Evolutionary conservation across 75 land plant species (phyloP), one percentile per base, ranked within the genome.

Genomic region (Cryptomeria japonica): DNA sequence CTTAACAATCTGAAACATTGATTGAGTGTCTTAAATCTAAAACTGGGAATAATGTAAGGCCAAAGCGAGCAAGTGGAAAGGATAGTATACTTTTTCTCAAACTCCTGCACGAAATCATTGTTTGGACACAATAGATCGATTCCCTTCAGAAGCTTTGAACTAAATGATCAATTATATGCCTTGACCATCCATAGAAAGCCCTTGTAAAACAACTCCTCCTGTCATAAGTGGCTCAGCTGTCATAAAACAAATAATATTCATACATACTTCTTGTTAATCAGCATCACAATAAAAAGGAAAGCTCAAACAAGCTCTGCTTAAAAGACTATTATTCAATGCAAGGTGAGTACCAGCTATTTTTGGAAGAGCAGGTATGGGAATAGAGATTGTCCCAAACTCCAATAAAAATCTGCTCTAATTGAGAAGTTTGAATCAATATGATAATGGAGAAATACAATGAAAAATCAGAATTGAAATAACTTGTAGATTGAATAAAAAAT

Each of bases 141-240:
- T 42, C 58, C 37, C 0, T 39, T 86, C 87, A 75, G 70, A 73
- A 31, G 41, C 51, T 86, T 86, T 32, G 47, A 18, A 51, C 38
- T 18, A 86, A 86, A 86, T 22, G 87, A 28, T 72, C 39, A 41
- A 46, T 68, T 73, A 73, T 3, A 7, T 86, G 78, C 22, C 72
- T 70, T 86, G 19, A 19, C 64, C 64, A 44, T 70, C 41, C 86
- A 91, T 18, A 95, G 89, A 84, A 96, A 97, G 0, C 89, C 96
- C 84, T 90, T 86, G 7, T 44, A 0, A 0, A 7, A 8, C 47
- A 44, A 44, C 8, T 6, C 47, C 47, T 44, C 5, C 47, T 8
- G n/a, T n/a, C n/a, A n/a, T n/a, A n/a, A 7, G 47, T 44, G 7
- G 47, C 7, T 44, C 0, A 44, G 47, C 47, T 44, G 47, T 6